A percentile compares a stretch with the other conserved stretches of the same genome.
Conservation (phyloP, 2,329 filamentous ascomycete species). For the Colletotrichum melonis region DNA sequence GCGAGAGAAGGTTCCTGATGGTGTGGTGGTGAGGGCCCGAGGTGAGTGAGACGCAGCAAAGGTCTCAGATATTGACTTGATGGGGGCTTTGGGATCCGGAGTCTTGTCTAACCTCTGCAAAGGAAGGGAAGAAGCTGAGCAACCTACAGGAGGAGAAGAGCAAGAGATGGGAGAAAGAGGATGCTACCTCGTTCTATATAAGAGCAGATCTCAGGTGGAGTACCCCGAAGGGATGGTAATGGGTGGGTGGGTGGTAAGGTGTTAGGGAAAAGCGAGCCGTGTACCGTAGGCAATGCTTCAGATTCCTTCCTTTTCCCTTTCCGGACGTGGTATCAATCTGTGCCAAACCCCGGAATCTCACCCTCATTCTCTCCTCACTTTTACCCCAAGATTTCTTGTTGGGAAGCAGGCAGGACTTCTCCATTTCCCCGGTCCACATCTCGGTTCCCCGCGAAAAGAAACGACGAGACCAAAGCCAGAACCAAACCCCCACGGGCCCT, state of each 20-base stretch:
- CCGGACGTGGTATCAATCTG: not conserved
- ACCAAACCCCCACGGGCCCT: not conserved
- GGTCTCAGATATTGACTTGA: not conserved
- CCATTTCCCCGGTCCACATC: conserved; percentile 1
- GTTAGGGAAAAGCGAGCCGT: not conserved
- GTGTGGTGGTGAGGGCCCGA: not conserved
- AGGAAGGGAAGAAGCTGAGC: conserved; percentile 10
- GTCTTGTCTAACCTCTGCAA: not conserved
- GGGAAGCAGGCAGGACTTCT: not conserved
- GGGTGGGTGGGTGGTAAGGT: not conserved
- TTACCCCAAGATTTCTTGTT: conserved; percentile 20
- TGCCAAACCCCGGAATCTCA: conserved; percentile 16
- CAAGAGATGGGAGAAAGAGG: not conserved
- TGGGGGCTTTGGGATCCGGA: not conserved
- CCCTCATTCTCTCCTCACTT: conserved; percentile 20
- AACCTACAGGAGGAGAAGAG: not conserved
- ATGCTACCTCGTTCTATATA: conserved; percentile 25
- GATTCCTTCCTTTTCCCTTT: conserved; percentile 1
- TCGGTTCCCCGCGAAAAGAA: conserved; percentile 28
- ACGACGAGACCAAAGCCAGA: conserved; percentile 10
- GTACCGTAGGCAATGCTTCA: not conserved
- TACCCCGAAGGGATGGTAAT: not conserved
- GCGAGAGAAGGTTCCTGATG: conserved; percentile 37
- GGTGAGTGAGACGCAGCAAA: not conserved
- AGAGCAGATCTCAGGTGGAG: conserved; percentile 3